Evolutionary conservation across 148 eudicot species (phyloP).

Genomic region (Euryodendron excelsum): DNA sequence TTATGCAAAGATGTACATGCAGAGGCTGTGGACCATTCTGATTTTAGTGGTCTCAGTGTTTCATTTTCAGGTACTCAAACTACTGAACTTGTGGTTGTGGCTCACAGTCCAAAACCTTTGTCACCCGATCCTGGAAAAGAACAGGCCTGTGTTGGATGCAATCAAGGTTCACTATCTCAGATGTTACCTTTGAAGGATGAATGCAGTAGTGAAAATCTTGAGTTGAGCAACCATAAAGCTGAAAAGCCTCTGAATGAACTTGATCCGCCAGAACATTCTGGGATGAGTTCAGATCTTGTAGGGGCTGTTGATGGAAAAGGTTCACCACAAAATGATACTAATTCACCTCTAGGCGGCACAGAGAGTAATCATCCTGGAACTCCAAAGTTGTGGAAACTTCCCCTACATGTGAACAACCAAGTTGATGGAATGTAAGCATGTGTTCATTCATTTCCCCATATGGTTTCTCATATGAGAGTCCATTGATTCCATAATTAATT

Average conservation of each 20-base stretch:
- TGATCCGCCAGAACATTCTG: constrained; percentile 20
- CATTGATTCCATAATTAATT: background rate
- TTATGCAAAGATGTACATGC: constrained; percentile 15
- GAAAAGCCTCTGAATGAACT: constrained; percentile 14
- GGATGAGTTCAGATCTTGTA: constrained; percentile 22
- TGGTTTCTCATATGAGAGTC: background rate
- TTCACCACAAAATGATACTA: constrained; percentile 25
- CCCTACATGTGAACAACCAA: constrained; percentile 24
- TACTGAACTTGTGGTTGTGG: constrained; percentile 21
- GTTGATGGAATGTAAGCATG: constrained; percentile 49
- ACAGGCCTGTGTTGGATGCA: constrained; percentile 14
- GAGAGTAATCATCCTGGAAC: constrained; percentile 23
- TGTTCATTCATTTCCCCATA: background rate
- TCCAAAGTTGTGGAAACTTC: constrained; percentile 22
- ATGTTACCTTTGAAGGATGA: constrained; percentile 8
- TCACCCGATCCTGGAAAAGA: constrained; percentile 21
- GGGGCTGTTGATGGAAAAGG: constrained; percentile 26
- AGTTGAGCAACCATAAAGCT: constrained; percentile 1
- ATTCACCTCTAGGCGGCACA: constrained; percentile 11
- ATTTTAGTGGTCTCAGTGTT: too few relatives aligned
- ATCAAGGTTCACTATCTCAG: constrained; percentile 14
- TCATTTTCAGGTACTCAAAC: constrained; percentile 7
- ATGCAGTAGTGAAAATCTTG: constrained; percentile 11
- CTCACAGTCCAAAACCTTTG: constrained; percentile 23
- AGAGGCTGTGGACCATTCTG: constrained; percentile 19